Evolutionary conservation across 1,284 basidiomycete genomes (phyloP), one percentile per base, ranked within the genome.

Genomic region (Mixia osmundae): DNA sequence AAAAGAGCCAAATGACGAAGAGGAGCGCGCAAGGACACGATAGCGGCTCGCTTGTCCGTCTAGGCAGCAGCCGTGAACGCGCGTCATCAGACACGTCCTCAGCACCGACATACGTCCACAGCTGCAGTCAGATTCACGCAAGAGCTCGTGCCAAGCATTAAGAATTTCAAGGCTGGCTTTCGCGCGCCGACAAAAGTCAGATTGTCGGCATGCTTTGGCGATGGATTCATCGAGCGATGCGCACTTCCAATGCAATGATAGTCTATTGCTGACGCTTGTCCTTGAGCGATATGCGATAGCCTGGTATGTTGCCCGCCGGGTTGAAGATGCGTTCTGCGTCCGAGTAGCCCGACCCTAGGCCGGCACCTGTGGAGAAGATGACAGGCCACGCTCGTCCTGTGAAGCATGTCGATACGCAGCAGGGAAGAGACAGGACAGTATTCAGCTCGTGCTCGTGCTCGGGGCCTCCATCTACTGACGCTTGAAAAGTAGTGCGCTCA

Each of bases 301-400:
- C 47, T 3, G 47, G 47, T 4, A 48, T 36, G n/a, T n/a, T n/a
- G 3, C 41, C 37, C 6, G 46, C 47, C 3, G 48, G 48, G 44
- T 49, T 49, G 41, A 48, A 50, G 2, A 48, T 40, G 3, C 45
- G 31, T 29, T 50, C 38, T 39, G 46, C 47, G 28, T 50, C 49
- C 9, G 33, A 18, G 46, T 48, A 55, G 3, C 42, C 42, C 36
- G 44, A 43, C 26, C 57, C 61, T 31, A 72, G 64, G 31, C 78
- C 83, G 54, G 79, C 91, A 44, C 89, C 87, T 15, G 85, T 83
- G 5, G 78, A 69, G 40, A 95, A 70, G 42, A 82, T 76, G 44
- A 95, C 76, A 18, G 89, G 89, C 80, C 85, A 95, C 53, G 77
- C 78, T 47, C 87, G 79, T 64, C 89, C 87, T 95, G 57, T 27